These are phyloP conservation scores for Shiraia sp. DNA, from an alignment of 2,329 filamentous ascomycete species.

Conservation along the genomic window DNA sequence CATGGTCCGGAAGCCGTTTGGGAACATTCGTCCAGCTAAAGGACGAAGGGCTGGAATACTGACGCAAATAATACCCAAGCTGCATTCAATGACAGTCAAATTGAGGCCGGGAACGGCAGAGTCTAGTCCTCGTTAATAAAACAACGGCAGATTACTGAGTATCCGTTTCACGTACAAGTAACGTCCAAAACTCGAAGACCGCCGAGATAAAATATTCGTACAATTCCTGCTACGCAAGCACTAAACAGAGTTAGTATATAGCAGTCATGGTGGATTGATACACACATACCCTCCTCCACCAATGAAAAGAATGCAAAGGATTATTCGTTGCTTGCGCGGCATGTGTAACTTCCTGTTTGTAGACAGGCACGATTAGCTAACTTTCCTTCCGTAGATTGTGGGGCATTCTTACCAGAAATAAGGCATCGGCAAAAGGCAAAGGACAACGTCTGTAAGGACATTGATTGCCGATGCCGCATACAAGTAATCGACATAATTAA, in stretches of 20 bases:
- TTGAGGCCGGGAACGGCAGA: constrained; percentile 24
- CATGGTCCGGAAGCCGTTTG: constrained; percentile 10
- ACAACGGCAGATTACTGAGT: not conserved
- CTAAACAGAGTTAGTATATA: constrained; percentile 9
- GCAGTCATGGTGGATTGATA: not conserved
- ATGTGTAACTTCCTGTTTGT: constrained; percentile 8
- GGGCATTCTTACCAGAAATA: constrained; percentile 27
- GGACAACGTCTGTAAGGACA: constrained; percentile 26
- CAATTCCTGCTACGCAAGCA: constrained; percentile 28
- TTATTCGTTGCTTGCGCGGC: constrained; percentile 30
- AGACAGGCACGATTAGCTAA: not conserved
- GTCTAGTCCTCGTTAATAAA: constrained; percentile 12
- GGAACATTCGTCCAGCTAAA: constrained; percentile 22
- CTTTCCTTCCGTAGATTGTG: not conserved
- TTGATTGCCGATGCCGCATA: constrained; percentile 32
- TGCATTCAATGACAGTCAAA: constrained; percentile 34
- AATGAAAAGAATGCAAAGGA: constrained; percentile 30
- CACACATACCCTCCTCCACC: constrained; percentile 31
- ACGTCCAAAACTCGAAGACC: constrained; percentile 23
- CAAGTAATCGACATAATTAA: constrained; percentile 28
- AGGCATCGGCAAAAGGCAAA: constrained; percentile 28
- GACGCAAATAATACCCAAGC: constrained; percentile 33
- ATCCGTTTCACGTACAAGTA: constrained; percentile 23
- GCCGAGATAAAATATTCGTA: constrained; percentile 24
- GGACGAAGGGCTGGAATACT: constrained; percentile 34